Conservation (phyloP, 495 filamentous ascomycete genomes). For the Astrothelium subdiscretum region DNA sequence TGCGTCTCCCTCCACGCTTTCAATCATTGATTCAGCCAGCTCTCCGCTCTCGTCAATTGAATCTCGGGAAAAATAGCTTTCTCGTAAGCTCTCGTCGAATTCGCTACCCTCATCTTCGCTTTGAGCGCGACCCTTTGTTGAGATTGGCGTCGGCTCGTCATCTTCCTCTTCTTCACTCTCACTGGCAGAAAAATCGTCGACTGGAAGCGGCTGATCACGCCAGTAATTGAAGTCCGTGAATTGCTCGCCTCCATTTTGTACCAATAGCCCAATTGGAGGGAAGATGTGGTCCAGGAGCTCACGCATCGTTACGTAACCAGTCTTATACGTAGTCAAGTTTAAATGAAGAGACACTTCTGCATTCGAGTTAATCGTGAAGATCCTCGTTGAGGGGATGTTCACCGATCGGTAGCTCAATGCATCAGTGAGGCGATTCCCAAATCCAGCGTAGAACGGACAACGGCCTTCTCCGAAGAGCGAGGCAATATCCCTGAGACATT, state of each 20-base stretch:
- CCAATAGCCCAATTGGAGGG: conserved; percentile 39
- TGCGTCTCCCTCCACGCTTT: conserved; percentile 24
- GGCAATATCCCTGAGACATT: conserved; percentile 85
- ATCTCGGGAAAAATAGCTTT: conserved; percentile 13
- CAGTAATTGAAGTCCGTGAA: conserved; percentile 36
- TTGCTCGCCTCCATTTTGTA: conserved; percentile 28
- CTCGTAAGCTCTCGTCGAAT: conserved; percentile 16
- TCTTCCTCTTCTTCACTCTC: conserved; percentile 29
- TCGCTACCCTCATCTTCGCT: conserved; percentile 21
- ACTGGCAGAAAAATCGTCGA: conserved; percentile 29
- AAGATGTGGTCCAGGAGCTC: conserved; percentile 97
- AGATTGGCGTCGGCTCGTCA: conserved; percentile 28
- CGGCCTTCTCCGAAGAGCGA: conserved; percentile 62
- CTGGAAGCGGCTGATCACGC: conserved; percentile 26
- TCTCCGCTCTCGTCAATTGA: conserved; percentile 9
- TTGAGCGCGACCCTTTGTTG: conserved; percentile 27
- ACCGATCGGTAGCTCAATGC: conserved; percentile 92
- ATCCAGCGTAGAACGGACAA: conserved; percentile 90
- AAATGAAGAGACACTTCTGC: conserved; percentile 92
- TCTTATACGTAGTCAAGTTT: conserved; percentile 87
- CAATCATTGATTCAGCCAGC: conserved; percentile 13
- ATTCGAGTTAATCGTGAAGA: conserved; percentile 98
- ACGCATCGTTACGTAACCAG: conserved; percentile 91
- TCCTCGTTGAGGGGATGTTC: conserved; percentile 82
- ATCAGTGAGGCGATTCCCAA: conserved; percentile 93